Base-by-base conservation (phyloP, 2,329 filamentous ascomycete genomes). In the Zymoseptoria ardabiliae region DNA sequence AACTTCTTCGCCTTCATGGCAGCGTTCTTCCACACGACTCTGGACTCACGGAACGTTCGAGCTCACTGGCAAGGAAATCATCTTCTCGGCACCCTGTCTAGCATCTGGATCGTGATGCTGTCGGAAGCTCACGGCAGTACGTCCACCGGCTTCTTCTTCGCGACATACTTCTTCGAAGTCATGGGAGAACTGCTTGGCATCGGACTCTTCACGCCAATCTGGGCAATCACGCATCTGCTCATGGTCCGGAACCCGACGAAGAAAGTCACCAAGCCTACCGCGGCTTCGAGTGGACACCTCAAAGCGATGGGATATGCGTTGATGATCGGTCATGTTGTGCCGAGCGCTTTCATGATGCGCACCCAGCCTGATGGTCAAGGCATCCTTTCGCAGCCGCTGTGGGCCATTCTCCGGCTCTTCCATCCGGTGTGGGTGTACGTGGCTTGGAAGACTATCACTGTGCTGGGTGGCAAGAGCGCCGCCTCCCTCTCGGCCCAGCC, bases 1-100 rank as follows among this genome's bases (percentile, higher is more conserved):
- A 66, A 63, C 55, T 67, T 66, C 55, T 58, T 67, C 28, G 59
- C 61, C 10, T 67, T 67, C 57, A 67, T 67, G 65, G 51, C 49
- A 3, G 59, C 61, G 2, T 67, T 67, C 58, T 67, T 67, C 59
- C 63, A 54, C 50, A 50, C 58, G 10, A 57, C 61, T 10, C 55
- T 63, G 11, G 65, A 67, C 21, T 10, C 63, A 11, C 25, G 61
- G 28, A 67, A 67, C 55, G 61, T 65, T 2, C 56, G 61, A 2
- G 64, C 62, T 17, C 65, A 66, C 57, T 52, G 61, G 45, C 59
- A 63, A 35, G 65, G 63, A 17, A 64, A 67, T 23, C 61, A 64
- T 28, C 56, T 67, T 2, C 50, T 66, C 5, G 65, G 65, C 50
- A 66, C 64, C 1, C 55, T 67, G 3, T 60, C 56, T 5, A 61